Conservation (phyloP, 2,329 filamentous ascomycete species). For the Zopfia rhizophila region DNA sequence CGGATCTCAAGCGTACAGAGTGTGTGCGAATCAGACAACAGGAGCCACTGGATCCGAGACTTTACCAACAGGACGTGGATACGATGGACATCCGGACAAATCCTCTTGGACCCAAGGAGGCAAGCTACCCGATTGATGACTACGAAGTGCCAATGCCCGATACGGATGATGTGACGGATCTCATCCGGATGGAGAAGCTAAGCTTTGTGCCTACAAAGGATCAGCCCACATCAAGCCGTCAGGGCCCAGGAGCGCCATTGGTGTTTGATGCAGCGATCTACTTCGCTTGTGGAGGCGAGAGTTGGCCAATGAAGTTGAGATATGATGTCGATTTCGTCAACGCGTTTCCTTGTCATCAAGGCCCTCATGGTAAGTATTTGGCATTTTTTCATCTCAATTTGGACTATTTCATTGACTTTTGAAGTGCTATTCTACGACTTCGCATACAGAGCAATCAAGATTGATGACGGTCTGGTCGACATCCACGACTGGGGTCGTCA, state of each 20-base stretch:
- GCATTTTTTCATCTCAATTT: not conserved
- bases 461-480: conserved; percentile 70
- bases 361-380: conserved; percentile 52
- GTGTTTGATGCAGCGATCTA: conserved; percentile 51
- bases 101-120: conserved; percentile 72
- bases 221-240: conserved; percentile 38
- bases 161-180: conserved; percentile 68
- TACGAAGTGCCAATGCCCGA: conserved; percentile 71
- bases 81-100: conserved; percentile 75
- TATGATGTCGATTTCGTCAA: conserved; percentile 56
- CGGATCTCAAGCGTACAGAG: conserved; percentile 73
- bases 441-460: conserved; percentile 66
- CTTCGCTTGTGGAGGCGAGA: conserved; percentile 53
- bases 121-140: conserved; percentile 72
- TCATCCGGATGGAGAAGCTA: conserved; percentile 75
- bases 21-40: conserved; percentile 75
- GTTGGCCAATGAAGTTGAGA: conserved; percentile 50
- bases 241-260: conserved; percentile 43
- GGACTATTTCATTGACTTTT: conserved; percentile 13
- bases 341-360: conserved; percentile 54
- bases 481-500: conserved; percentile 71
- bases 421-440: conserved; percentile 77
- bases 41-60: conserved; percentile 63
- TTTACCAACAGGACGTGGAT: conserved; percentile 69
- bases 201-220: conserved; percentile 63